Conservation (phyloP, 2,329 filamentous ascomycete genomes). For the Aureobasidium mangrovei region DNA sequence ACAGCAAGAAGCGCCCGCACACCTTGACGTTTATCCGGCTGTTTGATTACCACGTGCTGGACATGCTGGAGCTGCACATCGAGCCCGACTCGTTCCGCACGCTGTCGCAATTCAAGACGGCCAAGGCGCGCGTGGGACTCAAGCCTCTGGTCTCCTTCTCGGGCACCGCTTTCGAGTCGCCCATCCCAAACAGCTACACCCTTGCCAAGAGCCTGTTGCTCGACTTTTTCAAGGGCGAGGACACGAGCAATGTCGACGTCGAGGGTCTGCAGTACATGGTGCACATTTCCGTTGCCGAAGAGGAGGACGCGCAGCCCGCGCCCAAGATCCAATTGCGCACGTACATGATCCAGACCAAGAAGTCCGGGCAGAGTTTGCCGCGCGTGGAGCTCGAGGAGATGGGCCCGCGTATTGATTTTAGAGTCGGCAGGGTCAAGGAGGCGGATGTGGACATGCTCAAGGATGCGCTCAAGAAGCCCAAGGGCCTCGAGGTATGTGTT, state of each 20-base stretch:
- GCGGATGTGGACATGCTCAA: constrained; percentile 74
- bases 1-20: constrained; percentile 93
- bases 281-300: constrained; percentile 62
- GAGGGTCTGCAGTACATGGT: constrained; percentile 90
- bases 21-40: constrained; percentile 73
- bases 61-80: constrained; percentile 88
- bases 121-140: constrained; percentile 60
- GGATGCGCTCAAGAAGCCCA: constrained; percentile 81
- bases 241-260: constrained; percentile 77
- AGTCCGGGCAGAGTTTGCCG: constrained; percentile 69
- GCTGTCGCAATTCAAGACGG: constrained; percentile 63
- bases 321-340: constrained; percentile 58
- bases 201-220: constrained; percentile 78
- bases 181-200: constrained; percentile 69
- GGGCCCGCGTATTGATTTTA: constrained; percentile 87
- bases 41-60: constrained; percentile 78
- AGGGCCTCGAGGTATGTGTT: constrained; percentile 56
- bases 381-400: constrained; percentile 92
- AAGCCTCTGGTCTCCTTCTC: constrained; percentile 89
- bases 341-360: constrained; percentile 80
- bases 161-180: constrained; percentile 77
- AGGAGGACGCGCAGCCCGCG: constrained; percentile 34
- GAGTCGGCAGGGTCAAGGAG: constrained; percentile 69
- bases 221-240: constrained; percentile 84
- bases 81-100: constrained; percentile 63